These are phyloP conservation scores for Ilex aquifolium DNA, from an alignment of 257 asterid species.

Conservation along the genomic window DNA sequence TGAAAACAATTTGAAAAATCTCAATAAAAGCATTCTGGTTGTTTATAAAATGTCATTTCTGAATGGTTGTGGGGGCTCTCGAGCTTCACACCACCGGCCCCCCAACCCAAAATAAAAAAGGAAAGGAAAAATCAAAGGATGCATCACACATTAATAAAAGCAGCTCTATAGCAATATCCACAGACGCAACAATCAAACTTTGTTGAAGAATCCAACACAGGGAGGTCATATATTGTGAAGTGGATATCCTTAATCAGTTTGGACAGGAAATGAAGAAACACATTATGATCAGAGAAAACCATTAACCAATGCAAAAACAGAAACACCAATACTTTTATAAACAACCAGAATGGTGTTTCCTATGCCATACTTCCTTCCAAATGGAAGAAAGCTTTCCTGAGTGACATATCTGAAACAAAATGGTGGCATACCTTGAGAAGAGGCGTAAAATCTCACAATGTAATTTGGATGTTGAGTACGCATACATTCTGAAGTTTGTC, in stretches of 20 bases:
- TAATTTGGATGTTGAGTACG: conserved; percentile 85
- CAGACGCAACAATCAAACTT: too few relatives aligned
- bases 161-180: too few relatives aligned
- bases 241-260: too few relatives aligned
- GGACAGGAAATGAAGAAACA: too few relatives aligned
- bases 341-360: not conserved
- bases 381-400: conserved; percentile 2
- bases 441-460: conserved; percentile 93
- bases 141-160: too few relatives aligned
- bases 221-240: too few relatives aligned
- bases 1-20: not conserved
- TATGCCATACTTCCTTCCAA: conserved; percentile 2
- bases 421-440: conserved; percentile 61
- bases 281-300: not conserved
- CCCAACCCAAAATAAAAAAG: too few relatives aligned
- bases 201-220: too few relatives aligned
- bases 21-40: not conserved
- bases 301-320: not conserved
- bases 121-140: too few relatives aligned
- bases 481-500: conserved; percentile 90
- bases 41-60: too few relatives aligned
- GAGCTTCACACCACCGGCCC: too few relatives aligned
- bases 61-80: too few relatives aligned
- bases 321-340: not conserved
- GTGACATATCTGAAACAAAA: conserved; percentile 10